Base-by-base conservation (phyloP, 768 basidiomycete genomes). In the Multifurca ochricompacta region DNA sequence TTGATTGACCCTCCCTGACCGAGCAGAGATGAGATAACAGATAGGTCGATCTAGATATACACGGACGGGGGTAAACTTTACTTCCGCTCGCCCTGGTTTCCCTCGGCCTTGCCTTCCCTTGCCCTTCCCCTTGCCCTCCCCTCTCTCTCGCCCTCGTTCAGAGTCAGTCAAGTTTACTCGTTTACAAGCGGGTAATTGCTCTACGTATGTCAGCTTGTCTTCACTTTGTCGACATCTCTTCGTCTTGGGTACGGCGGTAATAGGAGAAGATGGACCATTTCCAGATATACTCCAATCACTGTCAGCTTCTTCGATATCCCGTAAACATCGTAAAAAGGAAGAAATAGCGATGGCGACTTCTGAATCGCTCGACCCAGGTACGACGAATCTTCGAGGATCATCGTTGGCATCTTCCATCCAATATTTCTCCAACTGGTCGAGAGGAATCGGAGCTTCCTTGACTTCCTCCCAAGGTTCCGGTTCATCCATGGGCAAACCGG, bases 361-460 rank as follows among this genome's bases (percentile, higher is more conserved):
- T 4, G 32, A 40, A 13, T 51, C 56, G 56, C 64, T 5, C 51
- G 16, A 3, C 63, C 71, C 69, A 34, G 74, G 73, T 3, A 72
- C 70, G 16, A 74, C 59, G 31, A 73, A 59, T 6, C 73, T 66
- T 18, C 63, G 60, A 31, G 73, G 71, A 4, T 37, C 44, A 18
- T 64, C 63, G 8, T 71, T 67, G 49, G 76, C 62, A 7, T 65
- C 65, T 8, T 63, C 64, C 2, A 67, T 66, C 73, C 74, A 75
- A 30, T 64, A 64, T 10, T 63, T 64, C 44, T 66, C 62, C 55
- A 73, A 68, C 23, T 67, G 67, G 19, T 69, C 64, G 3, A 62
- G 58, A 10, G 67, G 64, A 19, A 73, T 65, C 0, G 73, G 70
- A 9, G 67, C 69, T 2, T 67, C 63, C 7, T 61, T 25, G 4